phyloP scores from a whole-genome alignment of 768 basidiomycete species.

The Pleurotus djamor region DNA sequence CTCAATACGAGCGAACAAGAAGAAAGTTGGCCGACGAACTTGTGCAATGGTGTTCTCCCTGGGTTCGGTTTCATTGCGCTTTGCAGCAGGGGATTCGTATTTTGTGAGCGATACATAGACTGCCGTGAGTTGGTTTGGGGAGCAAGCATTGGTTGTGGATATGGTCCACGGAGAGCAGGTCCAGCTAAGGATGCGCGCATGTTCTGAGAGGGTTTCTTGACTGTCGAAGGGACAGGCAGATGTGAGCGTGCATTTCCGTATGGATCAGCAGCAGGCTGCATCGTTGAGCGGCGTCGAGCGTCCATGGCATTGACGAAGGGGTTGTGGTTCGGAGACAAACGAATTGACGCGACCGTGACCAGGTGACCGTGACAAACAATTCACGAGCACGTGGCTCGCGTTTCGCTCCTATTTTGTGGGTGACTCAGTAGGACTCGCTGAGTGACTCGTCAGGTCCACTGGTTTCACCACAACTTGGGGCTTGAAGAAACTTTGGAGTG shows the following conservation, averaged over 20 bases:
- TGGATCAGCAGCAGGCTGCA: slow-evolving; percentile 52
- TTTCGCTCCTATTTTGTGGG: no score
- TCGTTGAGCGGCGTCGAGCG: slow-evolving; percentile 51
- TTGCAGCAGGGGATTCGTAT: slow-evolving; percentile 61
- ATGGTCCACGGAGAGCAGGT: slow-evolving; percentile 62
- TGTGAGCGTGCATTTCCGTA: slow-evolving; percentile 55
- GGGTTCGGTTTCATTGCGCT: slow-evolving; percentile 66
- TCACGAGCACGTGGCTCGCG: not conserved
- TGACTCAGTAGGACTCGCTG: no score
- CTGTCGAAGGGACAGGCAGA: slow-evolving; percentile 69
- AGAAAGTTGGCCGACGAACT: slow-evolving; percentile 37
- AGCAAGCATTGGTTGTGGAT: slow-evolving; percentile 31
- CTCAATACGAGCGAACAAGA: no score
- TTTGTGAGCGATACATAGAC: slow-evolving; percentile 70
- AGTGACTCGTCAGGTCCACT: no score
- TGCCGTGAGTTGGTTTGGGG: slow-evolving; percentile 59
- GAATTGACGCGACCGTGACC: slow-evolving; percentile 24
- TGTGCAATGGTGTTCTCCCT: slow-evolving; percentile 75
- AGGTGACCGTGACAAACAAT: not conserved
- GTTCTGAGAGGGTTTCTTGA: slow-evolving; percentile 65
- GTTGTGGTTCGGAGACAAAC: slow-evolving; percentile 8
- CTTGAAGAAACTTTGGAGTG: not conserved
- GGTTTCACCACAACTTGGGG: not conserved
- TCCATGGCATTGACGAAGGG: slow-evolving; percentile 24
- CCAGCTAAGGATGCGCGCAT: slow-evolving; percentile 73